A percentile compares a stretch with the other conserved stretches of the same genome.
Evolutionary conservation across 2,329 filamentous ascomycete genomes (phyloP).

Genomic region (Nemania abortiva): DNA sequence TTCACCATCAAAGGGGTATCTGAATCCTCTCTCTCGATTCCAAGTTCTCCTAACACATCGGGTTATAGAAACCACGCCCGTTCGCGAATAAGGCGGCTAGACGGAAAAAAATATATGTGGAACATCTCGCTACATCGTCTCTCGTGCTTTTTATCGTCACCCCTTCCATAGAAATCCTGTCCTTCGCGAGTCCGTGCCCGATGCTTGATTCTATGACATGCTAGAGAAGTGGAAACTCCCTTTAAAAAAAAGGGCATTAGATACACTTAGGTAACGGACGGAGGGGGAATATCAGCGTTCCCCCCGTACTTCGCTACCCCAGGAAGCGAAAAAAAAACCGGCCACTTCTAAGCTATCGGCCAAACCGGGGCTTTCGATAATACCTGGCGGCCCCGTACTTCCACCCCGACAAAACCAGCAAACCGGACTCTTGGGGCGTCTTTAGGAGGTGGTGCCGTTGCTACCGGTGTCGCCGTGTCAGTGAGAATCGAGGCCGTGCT

Average conservation of each 20-base stretch:
- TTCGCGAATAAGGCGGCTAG: constrained; percentile 18
- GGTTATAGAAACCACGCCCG: constrained; percentile 5
- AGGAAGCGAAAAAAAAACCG: neutral
- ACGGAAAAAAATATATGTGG: constrained; percentile 30
- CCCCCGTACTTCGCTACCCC: constrained; percentile 13
- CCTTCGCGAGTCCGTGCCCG: constrained; percentile 20
- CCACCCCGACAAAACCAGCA: constrained; percentile 79
- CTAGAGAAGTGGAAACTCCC: constrained; percentile 24
- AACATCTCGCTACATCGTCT: constrained; percentile 37
- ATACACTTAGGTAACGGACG: constrained; percentile 6
- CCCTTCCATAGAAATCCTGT: constrained; percentile 1
- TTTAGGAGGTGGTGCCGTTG: constrained; percentile 55
- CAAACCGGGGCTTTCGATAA: constrained; percentile 82
- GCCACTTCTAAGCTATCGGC: constrained; percentile 59
- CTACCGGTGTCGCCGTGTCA: constrained; percentile 55
- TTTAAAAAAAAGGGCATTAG: constrained; percentile 2
- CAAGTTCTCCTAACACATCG: constrained; percentile 11
- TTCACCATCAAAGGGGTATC: constrained; percentile 34
- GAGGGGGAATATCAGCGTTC: neutral
- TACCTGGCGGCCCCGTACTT: constrained; percentile 81
- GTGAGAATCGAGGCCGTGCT: constrained; percentile 55
- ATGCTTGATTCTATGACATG: constrained; percentile 37
- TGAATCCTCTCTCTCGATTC: constrained; percentile 27
- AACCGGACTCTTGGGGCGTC: constrained; percentile 74
- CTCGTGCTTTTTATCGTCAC: constrained; percentile 32